Conservation (phyloP, 2,329 filamentous ascomycete species). For the Penicillium olsonii region DNA sequence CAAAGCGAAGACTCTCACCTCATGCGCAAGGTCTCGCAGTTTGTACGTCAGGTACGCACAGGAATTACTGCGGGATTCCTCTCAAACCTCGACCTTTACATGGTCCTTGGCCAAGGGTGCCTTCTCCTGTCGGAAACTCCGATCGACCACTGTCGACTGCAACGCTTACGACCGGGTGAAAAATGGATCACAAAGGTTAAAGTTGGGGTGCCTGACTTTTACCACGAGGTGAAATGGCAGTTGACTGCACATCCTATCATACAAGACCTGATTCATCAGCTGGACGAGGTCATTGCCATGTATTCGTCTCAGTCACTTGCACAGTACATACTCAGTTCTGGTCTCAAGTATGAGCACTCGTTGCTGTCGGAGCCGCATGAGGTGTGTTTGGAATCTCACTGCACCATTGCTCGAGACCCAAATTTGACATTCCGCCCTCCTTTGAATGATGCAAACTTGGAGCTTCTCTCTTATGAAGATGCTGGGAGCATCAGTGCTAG, state of each 20-base stretch:
- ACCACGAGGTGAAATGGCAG: not conserved
- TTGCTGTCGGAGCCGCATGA: constrained; percentile 25
- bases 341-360: constrained; percentile 35
- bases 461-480: constrained; percentile 5
- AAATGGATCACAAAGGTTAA: constrained; percentile 32
- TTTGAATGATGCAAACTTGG: not conserved
- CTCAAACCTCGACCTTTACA: constrained; percentile 24
- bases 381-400: constrained; percentile 25
- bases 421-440: not conserved
- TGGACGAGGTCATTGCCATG: constrained; percentile 31
- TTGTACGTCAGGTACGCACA: constrained; percentile 31
- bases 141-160: constrained; percentile 19
- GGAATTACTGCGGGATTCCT: constrained; percentile 30
- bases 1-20: constrained; percentile 16
- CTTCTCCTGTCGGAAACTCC: constrained; percentile 20
- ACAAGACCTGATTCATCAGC: constrained; percentile 29
- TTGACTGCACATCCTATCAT: constrained; percentile 14
- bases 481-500: constrained; percentile 10
- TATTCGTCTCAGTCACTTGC: constrained; percentile 13
- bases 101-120: constrained; percentile 25
- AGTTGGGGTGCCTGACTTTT: constrained; percentile 21
- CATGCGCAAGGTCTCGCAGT: constrained; percentile 21
- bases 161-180: constrained; percentile 32
- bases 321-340: constrained; percentile 29
- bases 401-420: constrained; percentile 20